phyloP scores from a whole-genome alignment of 192 early-diverging fungal species.

The Kickxella alabastrina region DNA sequence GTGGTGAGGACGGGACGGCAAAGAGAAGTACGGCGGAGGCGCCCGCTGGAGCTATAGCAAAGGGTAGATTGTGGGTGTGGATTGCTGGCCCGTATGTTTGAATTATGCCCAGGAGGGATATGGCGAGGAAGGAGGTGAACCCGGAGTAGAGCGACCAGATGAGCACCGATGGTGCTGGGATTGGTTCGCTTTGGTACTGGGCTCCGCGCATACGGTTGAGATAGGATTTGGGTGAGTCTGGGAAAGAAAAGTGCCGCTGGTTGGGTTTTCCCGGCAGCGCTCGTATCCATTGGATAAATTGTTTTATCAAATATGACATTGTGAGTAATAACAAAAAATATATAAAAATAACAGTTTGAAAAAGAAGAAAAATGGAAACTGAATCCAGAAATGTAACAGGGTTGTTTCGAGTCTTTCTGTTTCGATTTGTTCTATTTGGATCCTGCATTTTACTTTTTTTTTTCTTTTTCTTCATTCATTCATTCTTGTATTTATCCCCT shows the following conservation, averaged over 20 bases:
- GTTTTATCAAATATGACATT: constrained; percentile 25
- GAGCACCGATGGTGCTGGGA: constrained; percentile 25
- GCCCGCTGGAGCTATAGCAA: constrained; percentile 42
- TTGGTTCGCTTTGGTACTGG: constrained; percentile 23
- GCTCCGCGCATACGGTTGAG: constrained; percentile 35
- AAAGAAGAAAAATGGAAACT: not conserved
- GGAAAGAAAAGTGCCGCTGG: constrained; percentile 28
- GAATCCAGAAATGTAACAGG: too few relatives aligned
- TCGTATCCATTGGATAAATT: constrained; percentile 28
- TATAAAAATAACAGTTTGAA: not conserved
- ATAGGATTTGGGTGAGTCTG: constrained; percentile 18
- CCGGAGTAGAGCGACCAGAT: constrained; percentile 35
- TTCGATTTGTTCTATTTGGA: too few relatives aligned
- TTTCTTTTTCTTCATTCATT: too few relatives aligned
- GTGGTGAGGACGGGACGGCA: constrained; percentile 33
- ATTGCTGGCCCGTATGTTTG: constrained; percentile 43
- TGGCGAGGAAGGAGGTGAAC: constrained; percentile 34
- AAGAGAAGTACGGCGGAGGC: constrained; percentile 46
- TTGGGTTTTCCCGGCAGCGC: constrained; percentile 32
- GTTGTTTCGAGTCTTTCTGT: too few relatives aligned
- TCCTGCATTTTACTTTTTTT: too few relatives aligned
- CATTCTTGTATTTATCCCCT: too few relatives aligned
- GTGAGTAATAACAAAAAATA: not conserved
- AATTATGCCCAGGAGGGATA: constrained; percentile 24
- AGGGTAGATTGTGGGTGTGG: constrained; percentile 36